Evolutionary conservation across 805 yeast genomes (phyloP).

Genomic region (Schwanniomyces sp.): DNA sequence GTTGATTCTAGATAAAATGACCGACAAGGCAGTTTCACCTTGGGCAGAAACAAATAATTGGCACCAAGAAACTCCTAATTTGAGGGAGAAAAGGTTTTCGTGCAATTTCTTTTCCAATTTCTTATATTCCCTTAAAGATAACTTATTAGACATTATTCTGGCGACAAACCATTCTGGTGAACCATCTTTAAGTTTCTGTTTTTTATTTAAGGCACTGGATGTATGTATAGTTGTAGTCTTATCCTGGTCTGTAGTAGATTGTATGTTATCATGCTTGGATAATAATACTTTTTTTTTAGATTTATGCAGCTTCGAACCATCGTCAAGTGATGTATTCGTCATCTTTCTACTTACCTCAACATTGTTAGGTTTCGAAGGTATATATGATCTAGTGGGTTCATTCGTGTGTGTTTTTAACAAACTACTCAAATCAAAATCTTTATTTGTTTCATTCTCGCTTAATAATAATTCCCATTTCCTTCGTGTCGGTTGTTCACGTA

Average conservation of each 20-base stretch:
- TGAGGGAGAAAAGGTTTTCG: constrained; percentile 17
- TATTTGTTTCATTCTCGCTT: constrained; percentile 39
- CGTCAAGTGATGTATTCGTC: not conserved
- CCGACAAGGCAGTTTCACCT: constrained; percentile 44
- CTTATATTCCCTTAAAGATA: constrained; percentile 31
- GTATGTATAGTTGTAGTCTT: not conserved
- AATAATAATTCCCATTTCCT: constrained; percentile 45
- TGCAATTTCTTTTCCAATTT: constrained; percentile 33
- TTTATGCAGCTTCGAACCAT: not conserved
- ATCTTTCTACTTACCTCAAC: not conserved
- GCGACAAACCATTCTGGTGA: constrained; percentile 43
- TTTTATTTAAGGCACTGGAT: constrained; percentile 10
- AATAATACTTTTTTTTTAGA: not conserved
- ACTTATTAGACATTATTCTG: constrained; percentile 32
- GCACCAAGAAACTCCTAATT: constrained; percentile 26
- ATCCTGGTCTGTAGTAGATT: not conserved
- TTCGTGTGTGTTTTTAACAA: constrained; percentile 8
- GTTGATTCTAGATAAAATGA: constrained; percentile 36
- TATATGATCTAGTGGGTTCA: not conserved
- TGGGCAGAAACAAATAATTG: constrained; percentile 36
- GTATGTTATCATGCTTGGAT: not conserved
- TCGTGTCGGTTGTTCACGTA: constrained; percentile 30
- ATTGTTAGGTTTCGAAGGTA: not conserved
- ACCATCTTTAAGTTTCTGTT: constrained; percentile 32
- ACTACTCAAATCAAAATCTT: constrained; percentile 32